Evolutionary conservation across 345 rosid genomes (phyloP).

Genomic region (Salix viminalis): DNA sequence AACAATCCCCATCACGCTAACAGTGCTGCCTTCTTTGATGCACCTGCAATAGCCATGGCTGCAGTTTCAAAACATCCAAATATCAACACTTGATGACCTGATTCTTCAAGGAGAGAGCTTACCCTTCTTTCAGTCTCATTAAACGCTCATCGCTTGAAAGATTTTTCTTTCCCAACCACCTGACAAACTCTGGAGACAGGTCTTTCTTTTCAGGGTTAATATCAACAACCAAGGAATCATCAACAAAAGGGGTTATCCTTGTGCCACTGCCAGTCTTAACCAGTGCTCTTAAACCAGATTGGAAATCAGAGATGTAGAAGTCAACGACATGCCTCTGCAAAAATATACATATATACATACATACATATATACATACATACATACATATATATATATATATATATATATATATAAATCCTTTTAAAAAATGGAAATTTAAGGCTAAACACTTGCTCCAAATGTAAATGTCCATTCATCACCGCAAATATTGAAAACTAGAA

Average conservation of each 20-base stretch:
- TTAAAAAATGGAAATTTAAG: not conserved
- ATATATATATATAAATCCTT: not conserved
- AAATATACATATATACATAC: slow-evolving; percentile 2
- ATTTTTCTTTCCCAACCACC: slow-evolving; percentile 73
- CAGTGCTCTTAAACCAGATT: slow-evolving; percentile 85
- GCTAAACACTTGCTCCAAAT: not conserved
- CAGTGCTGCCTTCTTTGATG: slow-evolving; percentile 95
- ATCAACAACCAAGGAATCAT: slow-evolving; percentile 60
- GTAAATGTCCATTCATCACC: not conserved
- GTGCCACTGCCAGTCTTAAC: slow-evolving; percentile 82
- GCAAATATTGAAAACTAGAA: not conserved
- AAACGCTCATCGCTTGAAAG: slow-evolving; percentile 64
- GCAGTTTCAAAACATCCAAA: not conserved
- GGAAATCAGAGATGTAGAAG: slow-evolving; percentile 96
- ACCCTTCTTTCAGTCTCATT: slow-evolving; percentile 86
- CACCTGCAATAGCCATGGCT: slow-evolving; percentile 37
- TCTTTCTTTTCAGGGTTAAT: slow-evolving; percentile 59
- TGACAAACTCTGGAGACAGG: slow-evolving; percentile 61
- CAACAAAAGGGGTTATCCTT: slow-evolving; percentile 73
- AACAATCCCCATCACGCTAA: slow-evolving; percentile 88
- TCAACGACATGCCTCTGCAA: slow-evolving; percentile 82
- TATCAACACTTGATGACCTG: not conserved
- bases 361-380: no score
- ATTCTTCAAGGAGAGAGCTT: slow-evolving; percentile 16
- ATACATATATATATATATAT: no score